phyloP scores from a whole-genome alignment of 208 protist species.

The Porcisia deanei region DNA sequence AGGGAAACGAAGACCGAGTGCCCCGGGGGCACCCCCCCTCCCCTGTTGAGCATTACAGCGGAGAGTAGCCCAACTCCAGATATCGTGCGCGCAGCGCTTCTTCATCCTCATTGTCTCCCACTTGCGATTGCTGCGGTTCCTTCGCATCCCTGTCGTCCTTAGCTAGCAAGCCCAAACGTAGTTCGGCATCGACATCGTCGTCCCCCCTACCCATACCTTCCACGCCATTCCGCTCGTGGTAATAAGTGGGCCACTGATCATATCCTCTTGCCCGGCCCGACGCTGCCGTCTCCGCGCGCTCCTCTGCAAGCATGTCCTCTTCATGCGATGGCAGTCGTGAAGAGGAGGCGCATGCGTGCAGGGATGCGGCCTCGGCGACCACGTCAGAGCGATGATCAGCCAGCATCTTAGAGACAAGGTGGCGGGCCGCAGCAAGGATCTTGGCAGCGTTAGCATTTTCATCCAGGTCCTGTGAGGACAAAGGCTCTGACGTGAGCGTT shows the following conservation, averaged over 20 bases:
- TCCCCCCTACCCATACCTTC: not conserved
- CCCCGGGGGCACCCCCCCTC: not conserved
- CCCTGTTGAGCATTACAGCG: conserved; percentile 8
- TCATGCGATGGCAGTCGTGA: not conserved
- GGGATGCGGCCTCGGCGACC: conserved; percentile 25
- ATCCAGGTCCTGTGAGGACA: not conserved
- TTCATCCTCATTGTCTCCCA: conserved; percentile 14
- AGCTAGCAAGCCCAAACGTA: conserved; percentile 18
- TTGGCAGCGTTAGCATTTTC: conserved; percentile 5
- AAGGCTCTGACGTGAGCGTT: not conserved
- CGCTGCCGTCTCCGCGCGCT: conserved; percentile 4
- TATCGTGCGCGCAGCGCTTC: conserved; percentile 27
- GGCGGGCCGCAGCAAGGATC: conserved; percentile 7
- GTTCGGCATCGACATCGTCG: conserved; percentile 16
- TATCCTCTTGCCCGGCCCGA: not conserved
- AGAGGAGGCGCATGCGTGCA: not conserved
- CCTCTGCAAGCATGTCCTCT: conserved; percentile 6
- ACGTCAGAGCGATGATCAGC: conserved; percentile 29
- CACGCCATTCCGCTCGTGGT: not conserved
- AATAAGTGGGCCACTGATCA: not conserved
- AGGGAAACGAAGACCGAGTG: not conserved
- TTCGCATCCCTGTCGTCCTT: conserved; percentile 17
- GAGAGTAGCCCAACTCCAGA: conserved; percentile 28
- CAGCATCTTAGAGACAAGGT: conserved; percentile 34
- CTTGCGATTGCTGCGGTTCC: conserved; percentile 10